phyloP scores from a whole-genome alignment of 176 grass and related monocot species.

The barley (Hordeum vulgare) region MorexV3_pseudomolecules_assembly NC_058518.1:499009985-499010484 shows the following conservation, averaged over 20 bases:
- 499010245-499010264: background rate
- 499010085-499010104: conserved; percentile 34
- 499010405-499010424: background rate
- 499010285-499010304: background rate
- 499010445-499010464: background rate
- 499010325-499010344: background rate
- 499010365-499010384: background rate
- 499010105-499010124: conserved; percentile 53
- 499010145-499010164: conserved; percentile 17
- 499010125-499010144: conserved; percentile 65
- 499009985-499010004: background rate
- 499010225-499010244: background rate
- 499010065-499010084: conserved; percentile 41
- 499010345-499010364: background rate
- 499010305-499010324: background rate
- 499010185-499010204: background rate
- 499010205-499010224: background rate
- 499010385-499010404: background rate
- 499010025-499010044: background rate
- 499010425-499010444: background rate
- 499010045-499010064: conserved; percentile 61
- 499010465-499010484: background rate
- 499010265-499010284: too few relatives aligned
- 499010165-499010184: background rate
- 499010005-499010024: background rate